Evolutionary conservation across 768 basidiomycete genomes (phyloP).

Genomic region (Boletus eberwhitei): DNA sequence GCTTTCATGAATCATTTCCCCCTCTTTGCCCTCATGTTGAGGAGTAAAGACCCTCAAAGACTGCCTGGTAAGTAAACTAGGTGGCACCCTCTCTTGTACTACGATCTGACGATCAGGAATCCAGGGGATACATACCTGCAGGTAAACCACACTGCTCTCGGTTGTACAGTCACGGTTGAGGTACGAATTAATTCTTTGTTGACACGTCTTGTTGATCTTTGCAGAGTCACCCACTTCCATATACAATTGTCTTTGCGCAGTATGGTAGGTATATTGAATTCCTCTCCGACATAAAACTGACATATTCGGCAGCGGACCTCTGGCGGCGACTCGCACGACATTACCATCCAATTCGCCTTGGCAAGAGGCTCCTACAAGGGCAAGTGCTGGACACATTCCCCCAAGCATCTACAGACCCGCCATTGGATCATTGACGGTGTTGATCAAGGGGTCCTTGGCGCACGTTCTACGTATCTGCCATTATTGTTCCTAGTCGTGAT

Average conservation of each 20-base stretch:
- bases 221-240: slow-evolving; percentile 52
- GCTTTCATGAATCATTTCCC: slow-evolving; percentile 92
- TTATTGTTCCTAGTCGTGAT: slow-evolving; percentile 13
- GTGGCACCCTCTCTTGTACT: neutral
- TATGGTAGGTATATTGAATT: slow-evolving; percentile 40
- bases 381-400: slow-evolving; percentile 50
- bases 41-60: slow-evolving; percentile 78
- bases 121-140: slow-evolving; percentile 29
- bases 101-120: neutral
- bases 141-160: slow-evolving; percentile 26
- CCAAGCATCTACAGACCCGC: slow-evolving; percentile 8
- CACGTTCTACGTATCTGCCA: slow-evolving; percentile 29
- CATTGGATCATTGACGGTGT: slow-evolving; percentile 3
- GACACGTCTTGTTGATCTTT: neutral
- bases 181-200: slow-evolving; percentile 4
- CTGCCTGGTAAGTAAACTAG: slow-evolving; percentile 58
- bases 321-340: slow-evolving; percentile 49
- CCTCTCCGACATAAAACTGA: neutral
- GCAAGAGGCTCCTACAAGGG: slow-evolving; percentile 47
- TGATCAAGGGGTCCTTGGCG: slow-evolving; percentile 12
- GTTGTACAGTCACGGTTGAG: slow-evolving; percentile 19
- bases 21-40: slow-evolving; percentile 80
- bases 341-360: slow-evolving; percentile 57
- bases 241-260: slow-evolving; percentile 53
- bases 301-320: slow-evolving; percentile 39